Conservation (phyloP, 202 grass and related monocot species). For the Bolboschoenoplectus hybrid region DNA sequence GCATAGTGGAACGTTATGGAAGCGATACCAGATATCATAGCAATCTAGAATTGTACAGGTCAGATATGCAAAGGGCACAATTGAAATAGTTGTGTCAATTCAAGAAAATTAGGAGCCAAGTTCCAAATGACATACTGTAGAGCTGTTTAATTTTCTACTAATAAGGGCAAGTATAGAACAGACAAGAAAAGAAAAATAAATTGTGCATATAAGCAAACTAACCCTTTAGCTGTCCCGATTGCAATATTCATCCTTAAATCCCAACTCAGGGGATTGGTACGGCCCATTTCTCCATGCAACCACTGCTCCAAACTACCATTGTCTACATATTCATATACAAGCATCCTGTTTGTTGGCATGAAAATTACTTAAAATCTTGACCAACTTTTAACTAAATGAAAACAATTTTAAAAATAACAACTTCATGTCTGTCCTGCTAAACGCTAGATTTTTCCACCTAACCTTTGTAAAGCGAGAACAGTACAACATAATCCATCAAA, state of each 20-base stretch:
- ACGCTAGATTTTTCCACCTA: background rate
- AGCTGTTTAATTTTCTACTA: background rate
- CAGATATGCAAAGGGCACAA: background rate
- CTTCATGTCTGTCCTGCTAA: background rate
- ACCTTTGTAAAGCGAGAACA: background rate
- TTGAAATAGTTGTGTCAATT: background rate
- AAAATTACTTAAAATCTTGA: conserved; percentile 16
- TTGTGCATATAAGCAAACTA: conserved; percentile 29
- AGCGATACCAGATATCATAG: background rate
- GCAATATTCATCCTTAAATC: conserved; percentile 83
- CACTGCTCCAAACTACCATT: conserved; percentile 97
- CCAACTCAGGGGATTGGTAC: conserved; percentile 70
- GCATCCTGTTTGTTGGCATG: conserved; percentile 63
- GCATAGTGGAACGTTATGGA: background rate
- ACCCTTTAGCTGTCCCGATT: conserved; percentile 96
- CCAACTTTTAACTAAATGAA: background rate
- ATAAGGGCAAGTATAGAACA: background rate
- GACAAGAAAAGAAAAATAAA: background rate
- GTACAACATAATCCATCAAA: background rate
- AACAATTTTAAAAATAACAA: background rate
- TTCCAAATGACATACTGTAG: background rate
- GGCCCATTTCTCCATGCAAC: conserved; percentile 75
- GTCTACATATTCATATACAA: conserved; percentile 98
- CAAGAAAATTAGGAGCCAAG: background rate
- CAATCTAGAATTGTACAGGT: background rate